These are phyloP conservation scores for Xylaria sp. DNA, from an alignment of 2,329 filamentous ascomycete species.

Conservation along the genomic window DNA sequence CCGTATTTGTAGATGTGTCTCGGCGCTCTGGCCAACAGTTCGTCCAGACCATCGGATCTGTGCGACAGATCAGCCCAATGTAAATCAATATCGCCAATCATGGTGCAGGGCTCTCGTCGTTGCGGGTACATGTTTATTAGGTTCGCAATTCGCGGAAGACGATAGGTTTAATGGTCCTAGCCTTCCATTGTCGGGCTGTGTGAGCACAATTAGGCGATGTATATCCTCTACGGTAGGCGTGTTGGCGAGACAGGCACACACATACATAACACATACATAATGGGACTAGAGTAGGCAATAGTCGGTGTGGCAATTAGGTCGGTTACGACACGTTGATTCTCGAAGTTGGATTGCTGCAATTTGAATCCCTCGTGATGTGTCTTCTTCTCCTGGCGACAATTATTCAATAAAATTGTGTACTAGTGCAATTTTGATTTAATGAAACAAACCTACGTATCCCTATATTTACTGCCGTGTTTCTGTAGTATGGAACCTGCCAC, in stretches of 20 bases:
- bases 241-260: slow-evolving; percentile 34
- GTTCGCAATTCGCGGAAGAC: background rate
- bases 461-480: background rate
- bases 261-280: background rate
- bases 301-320: slow-evolving; percentile 28
- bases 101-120: background rate
- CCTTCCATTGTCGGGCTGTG: slow-evolving; percentile 12
- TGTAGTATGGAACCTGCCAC: background rate
- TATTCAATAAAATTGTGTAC: background rate
- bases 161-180: slow-evolving; percentile 15
- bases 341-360: background rate
- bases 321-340: background rate
- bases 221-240: slow-evolving; percentile 37
- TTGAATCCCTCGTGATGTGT: background rate
- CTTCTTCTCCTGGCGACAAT: background rate
- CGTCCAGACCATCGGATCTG: slow-evolving; percentile 45
- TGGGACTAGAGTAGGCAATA: slow-evolving; percentile 21
- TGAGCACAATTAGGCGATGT: slow-evolving; percentile 31
- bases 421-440: background rate
- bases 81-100: slow-evolving; percentile 25
- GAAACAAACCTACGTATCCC: background rate
- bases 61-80: slow-evolving; percentile 44
- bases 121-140: slow-evolving; percentile 24
- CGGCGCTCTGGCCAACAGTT: slow-evolving; percentile 50
- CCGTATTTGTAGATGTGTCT: slow-evolving; percentile 40